Evolutionary conservation across 2,329 filamentous ascomycete genomes (phyloP).

Genomic region (Scortechinia acanthostroma): DNA sequence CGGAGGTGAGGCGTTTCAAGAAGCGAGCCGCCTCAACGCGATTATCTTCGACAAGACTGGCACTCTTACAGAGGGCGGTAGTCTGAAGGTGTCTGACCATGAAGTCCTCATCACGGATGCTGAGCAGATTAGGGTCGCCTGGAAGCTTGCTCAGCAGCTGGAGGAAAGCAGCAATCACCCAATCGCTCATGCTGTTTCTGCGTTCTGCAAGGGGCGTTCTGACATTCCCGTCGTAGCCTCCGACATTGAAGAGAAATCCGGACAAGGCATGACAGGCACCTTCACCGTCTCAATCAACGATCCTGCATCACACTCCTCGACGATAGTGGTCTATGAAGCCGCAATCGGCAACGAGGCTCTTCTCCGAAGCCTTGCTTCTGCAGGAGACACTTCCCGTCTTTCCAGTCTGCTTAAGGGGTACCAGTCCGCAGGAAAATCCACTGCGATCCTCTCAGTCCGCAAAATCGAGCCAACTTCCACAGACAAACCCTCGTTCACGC

Average conservation of each 20-base stretch:
- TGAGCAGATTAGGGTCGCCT: constrained; percentile 16
- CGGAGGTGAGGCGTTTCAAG: constrained; percentile 79
- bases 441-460: constrained; percentile 5
- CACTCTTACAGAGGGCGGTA: constrained; percentile 66
- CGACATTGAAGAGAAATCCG: constrained; percentile 42
- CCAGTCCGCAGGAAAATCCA: constrained; percentile 16
- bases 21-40: constrained; percentile 70
- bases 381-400: constrained; percentile 22
- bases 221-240: constrained; percentile 13
- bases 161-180: constrained; percentile 54
- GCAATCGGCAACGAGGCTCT: constrained; percentile 51
- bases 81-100: constrained; percentile 44
- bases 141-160: constrained; percentile 33
- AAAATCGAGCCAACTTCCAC: not conserved
- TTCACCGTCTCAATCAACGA: constrained; percentile 25
- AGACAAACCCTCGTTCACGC: not conserved
- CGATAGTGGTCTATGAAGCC: constrained; percentile 26
- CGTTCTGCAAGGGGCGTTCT: constrained; percentile 29
- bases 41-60: constrained; percentile 88
- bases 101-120: constrained; percentile 22
- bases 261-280: constrained; percentile 45
- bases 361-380: constrained; percentile 19
- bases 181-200: constrained; percentile 43
- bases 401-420: constrained; percentile 22
- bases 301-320: constrained; percentile 5